Evolutionary conservation across 441 rosid genomes (phyloP).

Genomic region (Francoa sonchifolia): DNA sequence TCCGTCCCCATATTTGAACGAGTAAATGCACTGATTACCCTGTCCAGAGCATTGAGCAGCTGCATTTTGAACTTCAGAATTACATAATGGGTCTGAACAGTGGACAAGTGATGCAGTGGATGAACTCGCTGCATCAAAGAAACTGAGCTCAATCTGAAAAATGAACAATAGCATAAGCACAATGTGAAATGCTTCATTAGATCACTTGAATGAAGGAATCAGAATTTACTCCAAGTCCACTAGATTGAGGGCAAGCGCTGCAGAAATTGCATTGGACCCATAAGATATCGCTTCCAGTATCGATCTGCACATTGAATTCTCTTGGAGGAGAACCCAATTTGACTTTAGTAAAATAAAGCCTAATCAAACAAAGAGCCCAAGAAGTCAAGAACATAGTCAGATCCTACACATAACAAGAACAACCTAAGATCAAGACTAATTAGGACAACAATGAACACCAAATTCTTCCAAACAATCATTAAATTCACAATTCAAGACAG

Average conservation of each 20-base stretch:
- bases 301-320: constrained; percentile 72
- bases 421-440: no score
- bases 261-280: constrained; percentile 67
- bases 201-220: constrained; percentile 12
- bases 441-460: constrained; percentile 13
- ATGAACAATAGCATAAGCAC: constrained; percentile 5
- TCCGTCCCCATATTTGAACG: constrained; percentile 65
- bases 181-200: constrained; percentile 13
- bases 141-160: constrained; percentile 48
- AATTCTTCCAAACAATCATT: not conserved
- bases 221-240: constrained; percentile 56
- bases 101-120: constrained; percentile 36
- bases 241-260: constrained; percentile 49
- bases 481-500: not conserved
- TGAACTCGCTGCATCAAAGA: constrained; percentile 46
- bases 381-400: constrained; percentile 12
- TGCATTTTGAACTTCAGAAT: constrained; percentile 41
- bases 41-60: constrained; percentile 36
- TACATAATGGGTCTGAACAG: constrained; percentile 52
- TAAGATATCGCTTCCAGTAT: constrained; percentile 65
- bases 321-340: constrained; percentile 63
- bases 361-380: constrained; percentile 18
- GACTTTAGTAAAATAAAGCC: constrained; percentile 70
- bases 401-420: constrained; percentile 3
- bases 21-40: constrained; percentile 48